Evolutionary conservation across 108 stramenopile species (phyloP).

Genomic region (Cyclotella choctawhatcheeana): DNA sequence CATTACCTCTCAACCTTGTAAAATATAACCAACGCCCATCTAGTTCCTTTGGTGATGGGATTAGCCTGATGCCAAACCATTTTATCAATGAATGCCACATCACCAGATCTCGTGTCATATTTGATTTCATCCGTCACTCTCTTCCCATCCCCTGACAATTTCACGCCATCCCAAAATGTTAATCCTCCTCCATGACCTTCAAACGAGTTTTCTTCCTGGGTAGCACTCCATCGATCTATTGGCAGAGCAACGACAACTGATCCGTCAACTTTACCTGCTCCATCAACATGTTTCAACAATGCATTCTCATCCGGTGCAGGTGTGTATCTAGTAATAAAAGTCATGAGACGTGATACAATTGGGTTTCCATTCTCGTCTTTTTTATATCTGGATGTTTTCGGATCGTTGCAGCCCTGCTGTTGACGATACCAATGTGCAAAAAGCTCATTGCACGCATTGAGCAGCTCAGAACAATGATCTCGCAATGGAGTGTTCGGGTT

Average conservation of each 20-base stretch:
- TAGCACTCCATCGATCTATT: conserved; percentile 82
- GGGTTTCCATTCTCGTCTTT: conserved; percentile 30
- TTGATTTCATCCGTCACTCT: conserved; percentile 62
- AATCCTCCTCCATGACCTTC: conserved; percentile 84
- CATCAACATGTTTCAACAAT: conserved; percentile 89
- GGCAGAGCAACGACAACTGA: conserved; percentile 87
- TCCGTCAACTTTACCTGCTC: conserved; percentile 90
- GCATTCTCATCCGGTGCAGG: conserved; percentile 88
- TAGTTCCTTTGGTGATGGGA: conserved; percentile 88
- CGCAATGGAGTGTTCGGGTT: conserved; percentile 66
- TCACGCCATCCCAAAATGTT: conserved; percentile 87
- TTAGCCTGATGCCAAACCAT: conserved; percentile 88
- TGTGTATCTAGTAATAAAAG: conserved; percentile 90
- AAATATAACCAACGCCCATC: conserved; percentile 92
- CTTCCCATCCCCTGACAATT: conserved; percentile 28
- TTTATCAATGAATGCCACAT: conserved; percentile 88
- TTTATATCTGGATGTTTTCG: conserved; percentile 25
- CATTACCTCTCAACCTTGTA: conserved; percentile 65
- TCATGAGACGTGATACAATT: conserved; percentile 80
- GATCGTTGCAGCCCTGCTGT: conserved; percentile 77
- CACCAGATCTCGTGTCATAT: conserved; percentile 85
- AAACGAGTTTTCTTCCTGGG: conserved; percentile 69
- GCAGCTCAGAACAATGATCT: conserved; percentile 61
- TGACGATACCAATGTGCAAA: conserved; percentile 86
- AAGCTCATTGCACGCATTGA: conserved; percentile 74